Evolutionary conservation across 768 basidiomycete genomes (phyloP), one percentile per base, ranked within the genome.

Genomic region (Boletus speciosus): DNA sequence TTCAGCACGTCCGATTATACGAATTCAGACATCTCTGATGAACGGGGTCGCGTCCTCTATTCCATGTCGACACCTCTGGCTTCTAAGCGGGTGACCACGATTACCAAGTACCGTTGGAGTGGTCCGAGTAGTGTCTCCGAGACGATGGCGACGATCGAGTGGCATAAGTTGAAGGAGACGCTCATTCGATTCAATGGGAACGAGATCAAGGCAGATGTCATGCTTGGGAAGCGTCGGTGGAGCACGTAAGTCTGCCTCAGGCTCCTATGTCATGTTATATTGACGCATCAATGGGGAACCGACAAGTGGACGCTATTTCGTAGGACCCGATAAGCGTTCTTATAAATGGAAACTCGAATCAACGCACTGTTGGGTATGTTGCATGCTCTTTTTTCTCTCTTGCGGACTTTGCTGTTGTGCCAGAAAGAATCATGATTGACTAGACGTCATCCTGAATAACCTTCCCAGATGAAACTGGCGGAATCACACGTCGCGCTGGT

Each of bases 91-190:
- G 41, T 56, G 21, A 67, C 63, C 5, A 67, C 66, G 14, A 56
- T 67, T 8, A 67, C 53, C 34, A 67, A 68, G 44, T 58, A 60
- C 45, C 58, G 54, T 5, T 65, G 64, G 64, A 55, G 60, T 34
- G 63, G 63, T 37, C 34, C 40, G 15, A 54, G 41, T 19, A 54
- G 55, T 25, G 61, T 60, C 19, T 43, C 64, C 6, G 63, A 61
- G 19, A 66, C 61, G 27, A 62, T 76, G 51, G 75, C 66, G n/a
- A 63, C 63, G 23, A 71, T 76, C 15, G 68, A 74, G 36, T 74
- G 71, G 68, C 69, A 66, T 15, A 21, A 49, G 8, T 4, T 72
- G 35, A 61, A 60, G 46, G 60, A 61, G 0, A 64, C 70, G 5
- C 59, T 61, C 12, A 52, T 77, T 44, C 61, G 47, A 21, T 73